These are phyloP conservation scores for Albugo candida DNA, from an alignment of 352 stramenopile genomes.

Conservation along the genomic window DNA sequence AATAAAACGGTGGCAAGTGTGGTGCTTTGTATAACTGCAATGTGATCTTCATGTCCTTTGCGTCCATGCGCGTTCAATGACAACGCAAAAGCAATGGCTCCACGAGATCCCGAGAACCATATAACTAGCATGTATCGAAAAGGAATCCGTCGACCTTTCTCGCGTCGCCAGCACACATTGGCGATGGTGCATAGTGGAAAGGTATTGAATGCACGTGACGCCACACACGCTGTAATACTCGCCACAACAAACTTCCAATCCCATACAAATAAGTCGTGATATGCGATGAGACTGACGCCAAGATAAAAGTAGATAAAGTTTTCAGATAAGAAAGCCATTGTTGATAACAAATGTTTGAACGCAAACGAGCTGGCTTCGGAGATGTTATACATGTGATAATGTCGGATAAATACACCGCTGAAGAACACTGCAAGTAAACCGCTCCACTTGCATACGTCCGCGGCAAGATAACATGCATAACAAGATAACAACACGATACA, in stretches of 20 bases:
- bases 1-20: constrained; percentile 45
- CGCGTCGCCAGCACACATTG: constrained; percentile 12
- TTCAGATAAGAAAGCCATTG: constrained; percentile 39
- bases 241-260: constrained; percentile 37
- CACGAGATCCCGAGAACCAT: constrained; percentile 85
- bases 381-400: constrained; percentile 61
- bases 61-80: constrained; percentile 33
- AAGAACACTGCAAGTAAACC: constrained; percentile 87
- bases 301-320: constrained; percentile 63
- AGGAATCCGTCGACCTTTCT: constrained; percentile 21
- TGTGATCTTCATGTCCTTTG: constrained; percentile 20
- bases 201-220: constrained; percentile 40
- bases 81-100: constrained; percentile 84
- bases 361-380: constrained; percentile 27
- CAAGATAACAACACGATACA: constrained; percentile 52
- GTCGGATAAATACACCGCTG: constrained; percentile 54
- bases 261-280: constrained; percentile 31
- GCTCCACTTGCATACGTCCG: constrained; percentile 40
- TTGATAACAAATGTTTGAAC: constrained; percentile 40
- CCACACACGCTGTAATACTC: constrained; percentile 22
- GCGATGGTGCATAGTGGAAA: constrained; percentile 47
- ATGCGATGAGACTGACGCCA: constrained; percentile 49
- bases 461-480: constrained; percentile 53
- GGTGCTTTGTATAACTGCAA: constrained; percentile 36
- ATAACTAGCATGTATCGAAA: constrained; percentile 64